Evolutionary conservation across 805 yeast genomes (phyloP).

Genomic region (Millerozyma acaciae): DNA sequence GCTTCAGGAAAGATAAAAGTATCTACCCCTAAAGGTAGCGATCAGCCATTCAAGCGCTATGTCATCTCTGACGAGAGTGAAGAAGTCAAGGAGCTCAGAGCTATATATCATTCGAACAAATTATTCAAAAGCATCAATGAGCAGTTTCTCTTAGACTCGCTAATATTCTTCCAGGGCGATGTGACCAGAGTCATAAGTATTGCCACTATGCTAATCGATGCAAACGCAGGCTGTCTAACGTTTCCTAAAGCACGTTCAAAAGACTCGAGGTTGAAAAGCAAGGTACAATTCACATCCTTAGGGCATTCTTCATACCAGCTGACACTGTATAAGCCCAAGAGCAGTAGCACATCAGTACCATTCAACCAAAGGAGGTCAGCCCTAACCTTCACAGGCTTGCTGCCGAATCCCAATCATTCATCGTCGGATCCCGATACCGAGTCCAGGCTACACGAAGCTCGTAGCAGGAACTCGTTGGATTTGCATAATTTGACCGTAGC

Average conservation of each 20-base stretch:
- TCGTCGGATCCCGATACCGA: too few species aligned
- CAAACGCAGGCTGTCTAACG: conserved; percentile 23
- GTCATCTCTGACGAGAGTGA: conserved; percentile 7
- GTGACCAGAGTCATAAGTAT: conserved; percentile 31
- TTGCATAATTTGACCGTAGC: conserved; percentile 52
- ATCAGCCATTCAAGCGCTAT: neutral
- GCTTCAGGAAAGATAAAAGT: too few species aligned
- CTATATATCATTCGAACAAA: conserved; percentile 28
- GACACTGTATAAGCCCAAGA: too few species aligned
- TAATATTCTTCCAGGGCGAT: conserved; percentile 45
- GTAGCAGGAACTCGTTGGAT: conserved; percentile 36
- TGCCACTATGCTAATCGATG: conserved; percentile 30
- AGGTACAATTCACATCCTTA: too few species aligned
- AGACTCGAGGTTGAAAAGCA: too few species aligned
- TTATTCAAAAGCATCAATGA: conserved; percentile 32
- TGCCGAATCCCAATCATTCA: too few species aligned
- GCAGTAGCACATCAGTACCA: too few species aligned
- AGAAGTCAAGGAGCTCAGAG: conserved; percentile 31
- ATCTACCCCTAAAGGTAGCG: neutral
- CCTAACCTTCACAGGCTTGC: too few species aligned
- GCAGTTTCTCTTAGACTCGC: conserved; percentile 34
- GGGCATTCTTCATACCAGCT: too few species aligned
- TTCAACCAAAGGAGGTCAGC: too few species aligned
- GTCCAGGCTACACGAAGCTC: neutral
- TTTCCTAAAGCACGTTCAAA: too few species aligned